Percentiles rank a stretch among this genome's conserved stretches.
These are phyloP conservation scores for Aegilops sharonensis DNA, from an alignment of 176 grass and related monocot species.

Conservation along the genomic window DNA sequence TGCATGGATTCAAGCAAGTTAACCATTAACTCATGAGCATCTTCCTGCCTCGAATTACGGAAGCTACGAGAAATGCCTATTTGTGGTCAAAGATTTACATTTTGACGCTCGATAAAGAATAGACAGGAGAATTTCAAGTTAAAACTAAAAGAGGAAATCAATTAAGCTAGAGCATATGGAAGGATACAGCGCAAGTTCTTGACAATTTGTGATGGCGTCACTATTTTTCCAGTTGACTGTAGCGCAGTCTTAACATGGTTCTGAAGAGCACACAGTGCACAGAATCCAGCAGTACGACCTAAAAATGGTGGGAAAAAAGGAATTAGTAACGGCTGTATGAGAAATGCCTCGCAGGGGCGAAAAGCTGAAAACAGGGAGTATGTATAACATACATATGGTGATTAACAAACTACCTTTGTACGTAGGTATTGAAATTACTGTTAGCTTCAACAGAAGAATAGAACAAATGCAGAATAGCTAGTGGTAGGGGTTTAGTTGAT, in stretches of 20 bases:
- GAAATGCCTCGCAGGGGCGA: background rate
- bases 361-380: background rate
- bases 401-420: background rate
- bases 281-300: constrained; percentile 90
- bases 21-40: constrained; percentile 98
- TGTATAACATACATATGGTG: background rate
- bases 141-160: background rate
- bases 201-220: constrained; percentile 71
- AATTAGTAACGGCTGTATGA: constrained; percentile 19
- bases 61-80: constrained; percentile 93
- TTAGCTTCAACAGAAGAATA: background rate
- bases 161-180: constrained; percentile 20
- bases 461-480: background rate
- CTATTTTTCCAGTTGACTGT: constrained; percentile 87
- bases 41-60: constrained; percentile 88
- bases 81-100: constrained; percentile 41
- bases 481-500: background rate
- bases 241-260: constrained; percentile 85
- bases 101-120: background rate
- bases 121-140: background rate
- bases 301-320: background rate
- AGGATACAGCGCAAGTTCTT: constrained; percentile 94
- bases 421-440: background rate
- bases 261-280: constrained; percentile 95
- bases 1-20: constrained; percentile 98